A percentile compares a stretch with the other conserved stretches of the same genome.
Evolutionary conservation across 768 basidiomycete species (phyloP).

Genomic region (Lentinula sp.): DNA sequence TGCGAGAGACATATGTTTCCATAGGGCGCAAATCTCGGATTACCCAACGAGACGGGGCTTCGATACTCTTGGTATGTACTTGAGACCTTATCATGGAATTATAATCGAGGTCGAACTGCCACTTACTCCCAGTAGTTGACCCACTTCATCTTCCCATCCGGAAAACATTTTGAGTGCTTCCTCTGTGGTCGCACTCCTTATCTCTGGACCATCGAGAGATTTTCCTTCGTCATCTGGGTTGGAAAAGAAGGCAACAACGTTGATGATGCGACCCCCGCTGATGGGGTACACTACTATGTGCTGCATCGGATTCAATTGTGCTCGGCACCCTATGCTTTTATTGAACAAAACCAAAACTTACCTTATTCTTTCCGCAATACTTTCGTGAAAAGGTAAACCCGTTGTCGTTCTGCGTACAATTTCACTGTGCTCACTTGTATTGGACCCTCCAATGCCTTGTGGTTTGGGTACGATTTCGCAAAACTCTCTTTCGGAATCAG

Average conservation of each 20-base stretch:
- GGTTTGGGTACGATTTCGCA: conserved; percentile 20
- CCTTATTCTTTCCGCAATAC: conserved; percentile 18
- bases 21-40: conserved; percentile 23
- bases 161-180: conserved; percentile 31
- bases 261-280: conserved; percentile 40
- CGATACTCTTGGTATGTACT: conserved; percentile 3
- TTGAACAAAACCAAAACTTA: not conserved
- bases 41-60: conserved; percentile 24
- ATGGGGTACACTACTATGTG: conserved; percentile 47
- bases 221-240: conserved; percentile 29
- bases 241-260: conserved; percentile 37
- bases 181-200: conserved; percentile 24
- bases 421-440: conserved; percentile 15
- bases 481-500: conserved; percentile 24
- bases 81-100: not conserved
- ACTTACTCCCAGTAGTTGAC: conserved; percentile 35
- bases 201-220: conserved; percentile 20
- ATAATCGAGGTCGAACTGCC: not conserved
- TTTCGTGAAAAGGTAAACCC: conserved; percentile 6
- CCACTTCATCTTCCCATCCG: conserved; percentile 42
- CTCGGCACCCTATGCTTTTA: not conserved
- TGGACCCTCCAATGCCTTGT: conserved; percentile 18
- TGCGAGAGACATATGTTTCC: conserved; percentile 20
- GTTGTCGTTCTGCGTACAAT: not conserved
- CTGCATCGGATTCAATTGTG: conserved; percentile 17